Evolutionary conservation across 2,329 filamentous ascomycete genomes (phyloP).

Genomic region (Aspergillus jensenii): DNA sequence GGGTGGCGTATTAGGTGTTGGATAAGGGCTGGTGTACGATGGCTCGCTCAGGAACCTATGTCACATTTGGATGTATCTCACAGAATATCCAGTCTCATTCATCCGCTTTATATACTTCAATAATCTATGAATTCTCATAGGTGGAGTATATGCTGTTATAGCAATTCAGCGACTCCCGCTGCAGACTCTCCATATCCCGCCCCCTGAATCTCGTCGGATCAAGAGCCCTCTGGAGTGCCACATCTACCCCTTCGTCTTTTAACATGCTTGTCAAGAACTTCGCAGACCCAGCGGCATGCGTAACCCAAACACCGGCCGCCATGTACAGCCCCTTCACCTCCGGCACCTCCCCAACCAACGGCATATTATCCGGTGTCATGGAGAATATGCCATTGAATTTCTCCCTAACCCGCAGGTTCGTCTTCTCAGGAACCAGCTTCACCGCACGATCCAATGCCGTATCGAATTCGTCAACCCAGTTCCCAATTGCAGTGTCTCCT

Average conservation of each 20-base stretch:
- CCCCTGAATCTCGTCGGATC: constrained; percentile 28
- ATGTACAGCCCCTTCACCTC: constrained; percentile 27
- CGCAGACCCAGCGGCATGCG: constrained; percentile 34
- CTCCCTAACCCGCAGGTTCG: constrained; percentile 11
- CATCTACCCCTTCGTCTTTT: constrained; percentile 19
- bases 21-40: too few relatives aligned
- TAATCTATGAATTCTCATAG: background rate
- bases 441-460: constrained; percentile 18
- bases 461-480: constrained; percentile 26
- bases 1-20: too few relatives aligned
- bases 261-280: constrained; percentile 21
- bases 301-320: constrained; percentile 37
- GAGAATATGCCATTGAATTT: constrained; percentile 36
- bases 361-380: constrained; percentile 37
- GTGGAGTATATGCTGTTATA: constrained; percentile 36
- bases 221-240: constrained; percentile 17
- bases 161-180: constrained; percentile 23
- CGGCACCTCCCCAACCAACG: constrained; percentile 30
- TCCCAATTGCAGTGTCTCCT: constrained; percentile 17
- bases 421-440: constrained; percentile 20
- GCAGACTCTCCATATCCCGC: constrained; percentile 18
- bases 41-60: too few relatives aligned
- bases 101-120: too few relatives aligned
- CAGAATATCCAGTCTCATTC: too few relatives aligned
- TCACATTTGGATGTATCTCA: too few relatives aligned